phyloP scores from a whole-genome alignment of 2,329 filamentous ascomycete species.

The Aspergillus flavus region DNA sequence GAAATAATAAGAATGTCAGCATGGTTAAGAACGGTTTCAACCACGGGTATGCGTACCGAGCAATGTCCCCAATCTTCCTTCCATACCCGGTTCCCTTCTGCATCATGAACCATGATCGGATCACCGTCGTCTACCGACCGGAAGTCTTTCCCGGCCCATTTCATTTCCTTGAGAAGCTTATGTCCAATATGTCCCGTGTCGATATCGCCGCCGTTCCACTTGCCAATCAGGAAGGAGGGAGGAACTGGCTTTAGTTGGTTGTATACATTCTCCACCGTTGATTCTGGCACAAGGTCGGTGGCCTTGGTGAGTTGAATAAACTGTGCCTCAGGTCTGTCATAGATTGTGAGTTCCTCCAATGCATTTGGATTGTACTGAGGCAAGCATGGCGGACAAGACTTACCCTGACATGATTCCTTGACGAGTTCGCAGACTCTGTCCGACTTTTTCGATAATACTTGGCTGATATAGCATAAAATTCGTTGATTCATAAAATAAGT shows the following conservation, averaged over 20 bases:
- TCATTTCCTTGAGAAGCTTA: not conserved
- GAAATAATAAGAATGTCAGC: not conserved
- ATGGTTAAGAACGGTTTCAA: not conserved
- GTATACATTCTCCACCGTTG: not conserved
- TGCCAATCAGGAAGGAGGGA: not conserved
- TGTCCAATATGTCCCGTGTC: not conserved
- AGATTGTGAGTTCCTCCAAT: not conserved
- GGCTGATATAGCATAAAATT: fast-evolving
- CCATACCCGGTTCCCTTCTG: not conserved
- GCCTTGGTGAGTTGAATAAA: not conserved
- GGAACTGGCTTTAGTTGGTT: not conserved
- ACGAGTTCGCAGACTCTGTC: not conserved
- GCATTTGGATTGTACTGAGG: too few relatives aligned
- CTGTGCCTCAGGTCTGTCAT: not conserved
- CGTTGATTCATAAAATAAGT: not conserved
- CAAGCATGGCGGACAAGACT: not conserved
- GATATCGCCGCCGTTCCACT: not conserved
- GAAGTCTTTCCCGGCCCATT: not conserved
- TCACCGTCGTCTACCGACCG: not conserved
- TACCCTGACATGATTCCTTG: not conserved
- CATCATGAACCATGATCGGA: not conserved
- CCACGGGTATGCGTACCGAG: not conserved
- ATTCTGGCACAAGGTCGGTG: not conserved
- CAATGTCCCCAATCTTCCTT: not conserved
- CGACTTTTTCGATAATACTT: fast-evolving